Base-by-base conservation (phyloP, 768 basidiomycete species). In the Naganishia kalamii region DNA sequence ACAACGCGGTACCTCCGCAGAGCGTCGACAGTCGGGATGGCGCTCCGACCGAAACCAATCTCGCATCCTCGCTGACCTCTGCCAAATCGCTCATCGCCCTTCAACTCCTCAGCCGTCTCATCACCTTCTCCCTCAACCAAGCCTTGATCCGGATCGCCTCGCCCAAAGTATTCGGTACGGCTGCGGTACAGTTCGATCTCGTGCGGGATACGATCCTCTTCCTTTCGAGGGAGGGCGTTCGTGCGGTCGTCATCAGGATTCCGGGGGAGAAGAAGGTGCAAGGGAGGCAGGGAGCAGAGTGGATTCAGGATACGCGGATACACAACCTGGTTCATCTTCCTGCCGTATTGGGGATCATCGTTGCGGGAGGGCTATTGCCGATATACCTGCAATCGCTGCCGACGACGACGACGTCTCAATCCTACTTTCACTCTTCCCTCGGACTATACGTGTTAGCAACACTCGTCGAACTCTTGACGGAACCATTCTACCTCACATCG, bases 171-270 rank as follows among this genome's bases (percentile, higher is more conserved):
- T 93, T 90, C 74, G 83, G 94, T 11, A 92, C 89, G 0, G 92
- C 90, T 17, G 85, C 91, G 0, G 88, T 99, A 67, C 93, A 96
- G 72, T 92, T 98, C 77, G 96, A 98, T 75, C 84, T 97, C 29
- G 74, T 98, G 27, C 83, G 89, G 49, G 89, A 87, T 70, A 92
- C 92, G 12, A 89, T 93, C 71, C 81, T 98, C 47, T 97, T 98
- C 77, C 82, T 98, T 8, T 87, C 88, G 35, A 83, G 96, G n/a
- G 96, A 99, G 77, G 94, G 93, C 19, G 84, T 98, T 8, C 83
- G 96, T 43, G 90, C 88, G 74, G 86, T 89, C 6, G 82, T 96
- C 4, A 81, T 96, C 17, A 84, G 92, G n/a, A 82, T 51, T 23
- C 43, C 65, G 30, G 47, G 27, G 25, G 33, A 51, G 6, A 65